Evolutionary conservation across 352 stramenopile species (phyloP).

Genomic region (Elongisporangium undulatum): DNA sequence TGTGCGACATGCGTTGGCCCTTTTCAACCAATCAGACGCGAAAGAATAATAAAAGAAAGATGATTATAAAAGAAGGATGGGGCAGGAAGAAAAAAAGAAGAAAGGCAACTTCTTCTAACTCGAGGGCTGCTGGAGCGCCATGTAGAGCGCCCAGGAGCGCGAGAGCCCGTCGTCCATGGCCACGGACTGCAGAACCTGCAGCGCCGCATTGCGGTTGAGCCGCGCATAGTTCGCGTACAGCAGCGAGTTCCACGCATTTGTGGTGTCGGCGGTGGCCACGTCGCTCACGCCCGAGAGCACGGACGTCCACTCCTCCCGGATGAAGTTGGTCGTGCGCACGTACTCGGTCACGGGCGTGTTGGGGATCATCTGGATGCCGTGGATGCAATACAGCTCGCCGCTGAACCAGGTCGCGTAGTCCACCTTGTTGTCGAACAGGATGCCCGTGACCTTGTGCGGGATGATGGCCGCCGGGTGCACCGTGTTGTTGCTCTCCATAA

Average conservation of each 20-base stretch:
- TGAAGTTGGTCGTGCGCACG: slow-evolving; percentile 43
- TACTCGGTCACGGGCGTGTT: slow-evolving; percentile 60
- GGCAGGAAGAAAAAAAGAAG: neutral
- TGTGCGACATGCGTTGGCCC: neutral
- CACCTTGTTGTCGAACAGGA: slow-evolving; percentile 79
- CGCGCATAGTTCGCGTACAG: slow-evolving; percentile 72
- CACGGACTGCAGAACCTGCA: slow-evolving; percentile 53
- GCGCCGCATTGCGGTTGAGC: slow-evolving; percentile 33
- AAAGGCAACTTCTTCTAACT: neutral
- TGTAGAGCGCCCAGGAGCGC: slow-evolving; percentile 80
- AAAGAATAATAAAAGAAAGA: neutral
- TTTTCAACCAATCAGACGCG: neutral
- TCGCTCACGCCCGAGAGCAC: slow-evolving; percentile 46
- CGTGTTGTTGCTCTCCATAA: slow-evolving; percentile 51
- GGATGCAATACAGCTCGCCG: slow-evolving; percentile 58
- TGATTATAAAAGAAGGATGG: neutral
- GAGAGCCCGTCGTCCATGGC: slow-evolving; percentile 72
- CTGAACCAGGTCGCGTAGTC: slow-evolving; percentile 82
- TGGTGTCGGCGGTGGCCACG: slow-evolving; percentile 29
- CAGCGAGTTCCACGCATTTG: slow-evolving; percentile 70
- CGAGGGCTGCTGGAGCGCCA: slow-evolving; percentile 18
- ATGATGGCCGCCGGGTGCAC: slow-evolving; percentile 44
- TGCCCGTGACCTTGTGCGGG: slow-evolving; percentile 51
- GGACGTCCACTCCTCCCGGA: slow-evolving; percentile 53
- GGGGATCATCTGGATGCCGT: slow-evolving; percentile 78